Conservation (phyloP, 148 eudicot species). For the Tetragonia tetragonoides region DNA sequence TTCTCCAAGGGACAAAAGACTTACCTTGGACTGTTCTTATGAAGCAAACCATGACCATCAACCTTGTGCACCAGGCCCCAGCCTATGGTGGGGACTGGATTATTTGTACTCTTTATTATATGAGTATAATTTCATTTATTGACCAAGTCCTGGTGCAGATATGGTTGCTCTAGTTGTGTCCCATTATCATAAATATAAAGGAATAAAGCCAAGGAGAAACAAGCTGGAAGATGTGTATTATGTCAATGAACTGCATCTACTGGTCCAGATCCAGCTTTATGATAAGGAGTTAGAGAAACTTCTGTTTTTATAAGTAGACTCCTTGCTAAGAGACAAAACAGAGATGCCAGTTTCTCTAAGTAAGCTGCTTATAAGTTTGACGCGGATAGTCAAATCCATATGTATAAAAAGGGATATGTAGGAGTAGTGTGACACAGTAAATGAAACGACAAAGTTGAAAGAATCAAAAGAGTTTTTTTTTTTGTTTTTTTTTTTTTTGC, state of each 20-base stretch:
- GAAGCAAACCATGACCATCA: constrained; percentile 1
- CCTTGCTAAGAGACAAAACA: constrained; percentile 10
- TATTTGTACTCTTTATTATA: neutral
- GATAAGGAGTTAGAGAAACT: constrained; percentile 7
- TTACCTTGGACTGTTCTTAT: neutral
- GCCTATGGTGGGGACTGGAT: neutral
- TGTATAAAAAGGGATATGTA: neutral
- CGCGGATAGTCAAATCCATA: neutral
- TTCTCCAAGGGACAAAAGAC: neutral
- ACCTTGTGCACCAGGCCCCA: constrained; percentile 1
- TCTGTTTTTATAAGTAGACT: neutral
- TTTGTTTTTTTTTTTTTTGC: neutral
- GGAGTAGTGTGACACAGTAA: neutral
- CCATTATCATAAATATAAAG: neutral
- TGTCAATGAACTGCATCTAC: constrained; percentile 2
- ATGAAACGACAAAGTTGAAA: neutral
- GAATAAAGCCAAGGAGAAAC: neutral
- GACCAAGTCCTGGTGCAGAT: constrained; percentile 4
- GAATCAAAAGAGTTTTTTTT: neutral
- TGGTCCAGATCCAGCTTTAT: constrained; percentile 21
- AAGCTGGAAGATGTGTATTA: neutral
- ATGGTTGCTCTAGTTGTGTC: constrained; percentile 15
- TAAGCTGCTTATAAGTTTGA: neutral
- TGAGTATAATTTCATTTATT: neutral
- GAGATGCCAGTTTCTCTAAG: constrained; percentile 2